Conservation (phyloP, 2,329 filamentous ascomycete species). For the Trichoderma oligosporum region DNA sequence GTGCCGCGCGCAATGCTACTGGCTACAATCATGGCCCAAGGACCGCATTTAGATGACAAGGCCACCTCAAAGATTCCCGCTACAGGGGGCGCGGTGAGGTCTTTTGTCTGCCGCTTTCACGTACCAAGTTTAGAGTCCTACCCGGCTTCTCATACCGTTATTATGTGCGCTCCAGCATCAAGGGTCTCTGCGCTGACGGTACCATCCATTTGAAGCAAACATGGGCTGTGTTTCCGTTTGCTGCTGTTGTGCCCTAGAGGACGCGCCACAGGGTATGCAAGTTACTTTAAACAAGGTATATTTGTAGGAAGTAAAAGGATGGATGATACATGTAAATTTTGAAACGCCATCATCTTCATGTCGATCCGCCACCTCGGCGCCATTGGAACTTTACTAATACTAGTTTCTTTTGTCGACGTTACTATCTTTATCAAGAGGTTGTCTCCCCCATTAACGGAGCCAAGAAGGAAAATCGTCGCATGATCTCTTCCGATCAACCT, state of each 20-base stretch:
- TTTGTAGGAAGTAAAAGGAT: neutral
- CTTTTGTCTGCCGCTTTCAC: conserved; percentile 1
- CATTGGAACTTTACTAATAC: conserved; percentile 1
- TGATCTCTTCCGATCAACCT: conserved; percentile 6
- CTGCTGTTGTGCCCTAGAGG: conserved; percentile 1
- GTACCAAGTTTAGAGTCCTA: neutral
- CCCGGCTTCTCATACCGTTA: neutral
- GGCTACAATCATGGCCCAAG: conserved; percentile 1
- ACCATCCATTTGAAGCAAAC: conserved; percentile 7
- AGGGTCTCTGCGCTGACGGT: conserved; percentile 4
- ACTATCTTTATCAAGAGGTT: neutral
- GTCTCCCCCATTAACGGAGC: conserved; percentile 9
- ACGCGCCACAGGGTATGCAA: conserved; percentile 6
- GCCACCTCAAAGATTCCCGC: conserved; percentile 3
- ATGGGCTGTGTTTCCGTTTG: neutral
- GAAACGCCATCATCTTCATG: conserved; percentile 13
- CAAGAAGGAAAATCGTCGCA: conserved; percentile 14
- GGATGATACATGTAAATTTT: neutral
- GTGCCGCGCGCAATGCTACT: conserved; percentile 12
- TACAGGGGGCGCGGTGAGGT: conserved; percentile 2
- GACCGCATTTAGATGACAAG: conserved; percentile 1
- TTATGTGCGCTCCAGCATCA: conserved; percentile 1
- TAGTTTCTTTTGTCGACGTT: too few species aligned
- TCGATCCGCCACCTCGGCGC: conserved; percentile 9
- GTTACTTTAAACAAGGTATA: neutral